phyloP scores from a whole-genome alignment of 331 rosid species.

The Prunus yedoensis region DNA sequence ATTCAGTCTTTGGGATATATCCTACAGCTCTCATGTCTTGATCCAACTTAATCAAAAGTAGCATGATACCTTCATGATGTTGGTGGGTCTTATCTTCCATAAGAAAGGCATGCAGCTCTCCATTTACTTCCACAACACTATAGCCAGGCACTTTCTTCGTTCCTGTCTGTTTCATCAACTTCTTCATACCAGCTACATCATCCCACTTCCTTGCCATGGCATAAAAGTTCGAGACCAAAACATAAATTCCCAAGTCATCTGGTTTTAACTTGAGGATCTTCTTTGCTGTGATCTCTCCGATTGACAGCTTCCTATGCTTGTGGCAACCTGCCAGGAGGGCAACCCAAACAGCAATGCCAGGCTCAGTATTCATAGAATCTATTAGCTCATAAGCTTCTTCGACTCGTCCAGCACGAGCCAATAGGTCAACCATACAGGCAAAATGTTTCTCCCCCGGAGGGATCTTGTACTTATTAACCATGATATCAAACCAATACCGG shows the following conservation, averaged over 20 bases:
- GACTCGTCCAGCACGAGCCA: constrained; percentile 44
- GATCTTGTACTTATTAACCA: constrained; percentile 35
- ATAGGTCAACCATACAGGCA: constrained; percentile 48
- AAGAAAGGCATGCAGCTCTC: constrained; percentile 44
- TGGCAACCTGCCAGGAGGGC: constrained; percentile 49
- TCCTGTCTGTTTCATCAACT: constrained; percentile 33
- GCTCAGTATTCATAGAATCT: constrained; percentile 26
- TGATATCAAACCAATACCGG: constrained; percentile 34
- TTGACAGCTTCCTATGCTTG: constrained; percentile 20
- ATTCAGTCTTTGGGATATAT: constrained; percentile 13
- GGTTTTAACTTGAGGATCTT: constrained; percentile 40
- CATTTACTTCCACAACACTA: constrained; percentile 46
- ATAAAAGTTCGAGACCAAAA: constrained; percentile 44
- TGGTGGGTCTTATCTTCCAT: constrained; percentile 43
- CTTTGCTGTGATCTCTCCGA: constrained; percentile 38
- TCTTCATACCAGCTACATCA: constrained; percentile 34
- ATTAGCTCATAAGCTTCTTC: constrained; percentile 44
- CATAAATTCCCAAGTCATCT: constrained; percentile 33
- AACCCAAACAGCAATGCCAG: constrained; percentile 40
- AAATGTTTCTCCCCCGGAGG: constrained; percentile 40
- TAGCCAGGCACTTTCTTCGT: constrained; percentile 42
- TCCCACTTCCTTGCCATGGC: constrained; percentile 41
- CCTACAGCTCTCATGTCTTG: constrained; percentile 30
- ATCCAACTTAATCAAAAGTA: constrained; percentile 30
- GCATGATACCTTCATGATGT: constrained; percentile 23